Evolutionary conservation across 495 filamentous ascomycete genomes (phyloP).

Genomic region (Lepraria neglecta): DNA sequence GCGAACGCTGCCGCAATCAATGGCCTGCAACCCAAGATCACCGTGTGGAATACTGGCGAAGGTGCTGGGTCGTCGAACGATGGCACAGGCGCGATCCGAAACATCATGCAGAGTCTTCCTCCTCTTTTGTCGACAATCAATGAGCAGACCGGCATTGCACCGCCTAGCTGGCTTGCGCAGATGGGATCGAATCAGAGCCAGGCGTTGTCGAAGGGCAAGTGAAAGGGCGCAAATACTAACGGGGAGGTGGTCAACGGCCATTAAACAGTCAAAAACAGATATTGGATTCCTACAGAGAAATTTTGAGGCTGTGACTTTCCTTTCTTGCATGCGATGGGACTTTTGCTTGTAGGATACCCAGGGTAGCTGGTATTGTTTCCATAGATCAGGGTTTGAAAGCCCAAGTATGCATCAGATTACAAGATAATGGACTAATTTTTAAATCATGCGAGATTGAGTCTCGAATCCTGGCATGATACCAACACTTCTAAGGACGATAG

Average conservation of each 20-base stretch:
- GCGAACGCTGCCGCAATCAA: conserved; percentile 58
- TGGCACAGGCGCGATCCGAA: conserved; percentile 45
- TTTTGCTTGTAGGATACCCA: no score
- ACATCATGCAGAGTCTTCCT: conserved; percentile 69
- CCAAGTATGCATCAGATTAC: no score
- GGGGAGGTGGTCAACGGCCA: neutral
- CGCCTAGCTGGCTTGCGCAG: conserved; percentile 62
- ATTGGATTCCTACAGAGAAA: no score
- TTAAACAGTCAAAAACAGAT: neutral
- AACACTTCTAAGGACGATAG: no score
- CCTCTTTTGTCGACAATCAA: conserved; percentile 75
- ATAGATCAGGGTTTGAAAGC: no score
- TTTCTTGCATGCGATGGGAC: no score
- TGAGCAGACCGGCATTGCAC: conserved; percentile 72
- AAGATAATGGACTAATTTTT: no score
- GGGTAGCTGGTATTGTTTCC: no score
- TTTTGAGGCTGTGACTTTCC: no score
- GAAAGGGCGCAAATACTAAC: neutral
- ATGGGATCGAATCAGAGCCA: conserved; percentile 27
- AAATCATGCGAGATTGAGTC: no score
- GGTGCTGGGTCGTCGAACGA: conserved; percentile 35
- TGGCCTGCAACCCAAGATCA: conserved; percentile 80
- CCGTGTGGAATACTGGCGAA: conserved; percentile 72
- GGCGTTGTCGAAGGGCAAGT: neutral
- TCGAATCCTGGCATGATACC: no score